Evolutionary conservation across 176 grass and related monocot genomes (phyloP).

Genomic region (Rhynchospora tenuis): DNA sequence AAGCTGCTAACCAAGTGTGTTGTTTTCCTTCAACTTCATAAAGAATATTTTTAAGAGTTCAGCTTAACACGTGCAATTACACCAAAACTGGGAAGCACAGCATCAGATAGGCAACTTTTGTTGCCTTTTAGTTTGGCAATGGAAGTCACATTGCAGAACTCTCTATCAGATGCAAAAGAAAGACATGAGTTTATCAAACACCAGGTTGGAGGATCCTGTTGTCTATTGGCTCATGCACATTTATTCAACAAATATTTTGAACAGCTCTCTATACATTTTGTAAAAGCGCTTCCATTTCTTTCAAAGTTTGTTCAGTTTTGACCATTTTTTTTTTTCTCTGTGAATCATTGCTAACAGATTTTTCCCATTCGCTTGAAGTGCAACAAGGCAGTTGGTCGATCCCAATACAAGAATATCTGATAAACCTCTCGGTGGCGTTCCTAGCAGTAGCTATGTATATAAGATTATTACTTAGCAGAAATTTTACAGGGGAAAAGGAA

Average conservation of each 20-base stretch:
- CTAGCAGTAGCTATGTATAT: background rate
- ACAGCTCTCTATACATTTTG: background rate
- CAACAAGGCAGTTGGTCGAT: background rate
- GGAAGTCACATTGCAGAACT: constrained; percentile 40
- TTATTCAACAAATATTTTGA: background rate
- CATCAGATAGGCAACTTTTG: constrained; percentile 42
- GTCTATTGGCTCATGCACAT: constrained; percentile 72
- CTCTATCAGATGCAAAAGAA: constrained; percentile 61
- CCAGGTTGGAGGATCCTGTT: constrained; percentile 60
- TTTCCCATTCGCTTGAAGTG: constrained; percentile 1
- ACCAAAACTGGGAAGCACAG: constrained; percentile 1
- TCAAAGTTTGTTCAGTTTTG: background rate
- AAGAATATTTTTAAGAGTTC: background rate
- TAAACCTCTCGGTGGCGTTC: background rate
- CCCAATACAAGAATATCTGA: background rate
- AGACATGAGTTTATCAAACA: constrained; percentile 71
- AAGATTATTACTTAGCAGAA: background rate
- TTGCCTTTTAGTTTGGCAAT: constrained; percentile 46
- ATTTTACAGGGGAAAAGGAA: background rate
- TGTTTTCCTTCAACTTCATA: background rate
- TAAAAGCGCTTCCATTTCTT: background rate
- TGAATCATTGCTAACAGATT: background rate
- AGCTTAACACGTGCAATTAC: constrained; percentile 3
- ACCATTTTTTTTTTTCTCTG: background rate
- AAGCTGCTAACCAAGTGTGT: background rate